A percentile compares a stretch with the other conserved stretches of the same genome.
Conservation (phyloP, 257 asterid genomes). For the Buddleja alternifolia region DNA sequence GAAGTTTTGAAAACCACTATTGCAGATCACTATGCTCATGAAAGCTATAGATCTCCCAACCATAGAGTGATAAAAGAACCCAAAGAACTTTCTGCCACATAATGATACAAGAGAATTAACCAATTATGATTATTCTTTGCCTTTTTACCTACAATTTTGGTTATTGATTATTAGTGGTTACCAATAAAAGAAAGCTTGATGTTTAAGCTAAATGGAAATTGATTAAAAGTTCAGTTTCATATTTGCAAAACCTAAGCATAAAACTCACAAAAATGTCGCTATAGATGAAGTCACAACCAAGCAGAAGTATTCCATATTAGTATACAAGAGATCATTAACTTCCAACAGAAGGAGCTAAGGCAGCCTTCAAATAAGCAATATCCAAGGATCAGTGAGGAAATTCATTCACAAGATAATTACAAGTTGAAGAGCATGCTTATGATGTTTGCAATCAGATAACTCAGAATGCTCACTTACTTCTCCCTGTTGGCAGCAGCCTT, state of each 20-base stretch:
- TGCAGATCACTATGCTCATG: constrained; percentile 2
- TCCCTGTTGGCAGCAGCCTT: constrained; percentile 93
- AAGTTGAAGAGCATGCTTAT: constrained; percentile 6
- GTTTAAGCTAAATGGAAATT: neutral
- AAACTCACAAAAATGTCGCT: neutral
- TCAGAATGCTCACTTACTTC: constrained; percentile 58
- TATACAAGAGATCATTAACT: constrained; percentile 8
- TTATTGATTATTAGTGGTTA: neutral
- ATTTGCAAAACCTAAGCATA: neutral
- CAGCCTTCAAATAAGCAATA: neutral
- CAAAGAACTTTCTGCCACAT: constrained; percentile 1
- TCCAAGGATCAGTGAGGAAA: neutral
- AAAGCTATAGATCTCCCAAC: neutral
- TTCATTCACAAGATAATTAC: neutral
- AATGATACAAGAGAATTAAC: constrained; percentile 1
- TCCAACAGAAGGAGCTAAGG: constrained; percentile 16
- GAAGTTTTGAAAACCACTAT: neutral
- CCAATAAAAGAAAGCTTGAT: neutral
- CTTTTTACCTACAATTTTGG: neutral
- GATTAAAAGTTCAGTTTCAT: neutral
- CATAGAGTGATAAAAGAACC: neutral
- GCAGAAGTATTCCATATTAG: neutral
- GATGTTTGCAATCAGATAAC: constrained; percentile 24
- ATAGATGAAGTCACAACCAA: neutral
- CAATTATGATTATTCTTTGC: neutral